Evolutionary conservation across 2,329 filamentous ascomycete species (phyloP).

Genomic region (Monilinia fructicola): DNA sequence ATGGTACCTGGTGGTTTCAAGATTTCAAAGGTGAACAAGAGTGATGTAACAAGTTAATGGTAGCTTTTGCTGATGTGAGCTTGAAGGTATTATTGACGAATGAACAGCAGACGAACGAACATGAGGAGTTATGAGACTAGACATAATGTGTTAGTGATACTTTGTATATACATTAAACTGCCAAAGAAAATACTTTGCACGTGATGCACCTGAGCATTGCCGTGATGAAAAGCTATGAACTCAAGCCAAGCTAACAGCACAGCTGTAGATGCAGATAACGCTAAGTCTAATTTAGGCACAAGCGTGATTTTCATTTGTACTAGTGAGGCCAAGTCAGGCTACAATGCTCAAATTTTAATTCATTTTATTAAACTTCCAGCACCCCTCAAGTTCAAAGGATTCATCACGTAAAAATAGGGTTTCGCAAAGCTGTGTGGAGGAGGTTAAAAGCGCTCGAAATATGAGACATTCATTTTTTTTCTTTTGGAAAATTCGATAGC

Average conservation of each 20-base stretch:
- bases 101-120: background rate
- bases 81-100: background rate
- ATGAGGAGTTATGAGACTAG: background rate
- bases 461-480: too few relatives aligned
- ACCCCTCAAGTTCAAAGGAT: too few relatives aligned
- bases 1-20: constrained; percentile 3
- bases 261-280: too few relatives aligned
- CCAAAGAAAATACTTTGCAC: background rate
- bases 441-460: too few relatives aligned
- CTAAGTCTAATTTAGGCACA: background rate
- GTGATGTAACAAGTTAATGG: background rate
- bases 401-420: too few relatives aligned
- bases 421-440: too few relatives aligned
- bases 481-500: too few relatives aligned
- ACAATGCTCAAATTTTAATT: too few relatives aligned
- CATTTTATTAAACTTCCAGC: too few relatives aligned
- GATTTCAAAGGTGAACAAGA: background rate
- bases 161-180: background rate
- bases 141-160: background rate
- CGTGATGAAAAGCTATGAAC: background rate
- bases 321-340: too few relatives aligned
- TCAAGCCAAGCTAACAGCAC: too few relatives aligned
- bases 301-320: background rate
- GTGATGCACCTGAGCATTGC: background rate
- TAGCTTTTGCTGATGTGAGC: background rate